These are phyloP conservation scores for Rosa rugosa DNA, from an alignment of 306 rosid species.

Conservation along the genomic window DNA sequence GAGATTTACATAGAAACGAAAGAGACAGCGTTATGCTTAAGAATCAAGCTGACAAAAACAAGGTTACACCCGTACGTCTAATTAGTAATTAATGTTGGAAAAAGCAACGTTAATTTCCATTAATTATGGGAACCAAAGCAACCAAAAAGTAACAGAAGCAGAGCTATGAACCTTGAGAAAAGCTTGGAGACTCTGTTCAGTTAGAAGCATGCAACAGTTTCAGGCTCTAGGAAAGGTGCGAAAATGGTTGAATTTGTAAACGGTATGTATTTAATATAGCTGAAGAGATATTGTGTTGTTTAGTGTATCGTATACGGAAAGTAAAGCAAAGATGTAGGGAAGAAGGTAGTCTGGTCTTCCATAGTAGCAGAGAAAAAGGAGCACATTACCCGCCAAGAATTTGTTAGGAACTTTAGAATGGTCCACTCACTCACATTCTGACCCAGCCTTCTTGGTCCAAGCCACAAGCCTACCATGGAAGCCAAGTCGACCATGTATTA, in stretches of 20 bases:
- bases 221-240: not conserved
- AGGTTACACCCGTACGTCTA: not conserved
- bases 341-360: slow-evolving; percentile 30
- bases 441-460: slow-evolving; percentile 19
- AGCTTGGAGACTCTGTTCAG: not conserved
- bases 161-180: slow-evolving; percentile 18
- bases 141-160: not conserved
- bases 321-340: slow-evolving; percentile 14
- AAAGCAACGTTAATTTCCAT: not conserved
- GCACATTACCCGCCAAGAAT: slow-evolving; percentile 28
- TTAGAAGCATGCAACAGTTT: not conserved
- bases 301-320: slow-evolving; percentile 11
- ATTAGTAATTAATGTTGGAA: not conserved
- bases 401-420: not conserved
- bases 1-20: not conserved
- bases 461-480: not conserved
- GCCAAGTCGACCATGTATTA: slow-evolving; percentile 10
- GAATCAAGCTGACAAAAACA: not conserved
- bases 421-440: not conserved
- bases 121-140: not conserved
- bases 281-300: not conserved
- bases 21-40: not conserved
- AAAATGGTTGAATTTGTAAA: slow-evolving; percentile 2
- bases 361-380: slow-evolving; percentile 11
- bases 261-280: not conserved